Conservation (phyloP, 2,329 filamentous ascomycete genomes). For the Penicillium sp. region DNA sequence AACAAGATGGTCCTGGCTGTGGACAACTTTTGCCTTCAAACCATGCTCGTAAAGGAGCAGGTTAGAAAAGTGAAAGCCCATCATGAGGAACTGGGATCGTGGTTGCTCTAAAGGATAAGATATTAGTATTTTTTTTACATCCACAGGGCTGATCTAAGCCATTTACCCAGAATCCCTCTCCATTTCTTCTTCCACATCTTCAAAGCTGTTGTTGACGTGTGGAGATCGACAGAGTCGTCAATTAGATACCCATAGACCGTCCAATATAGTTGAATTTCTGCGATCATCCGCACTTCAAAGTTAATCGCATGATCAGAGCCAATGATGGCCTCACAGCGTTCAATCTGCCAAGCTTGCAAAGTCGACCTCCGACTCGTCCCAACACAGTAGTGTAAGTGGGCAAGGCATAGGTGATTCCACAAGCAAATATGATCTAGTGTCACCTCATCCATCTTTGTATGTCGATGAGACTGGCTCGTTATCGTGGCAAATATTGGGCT, state of each 20-base stretch:
- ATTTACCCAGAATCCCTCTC: slow-evolving; percentile 47
- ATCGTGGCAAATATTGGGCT: slow-evolving; percentile 43
- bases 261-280: slow-evolving; percentile 55
- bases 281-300: slow-evolving; percentile 55
- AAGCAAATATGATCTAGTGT: slow-evolving; percentile 44
- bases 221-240: slow-evolving; percentile 38
- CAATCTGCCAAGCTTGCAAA: slow-evolving; percentile 46
- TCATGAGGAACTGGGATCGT: slow-evolving; percentile 53
- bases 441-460: slow-evolving; percentile 22
- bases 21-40: slow-evolving; percentile 44
- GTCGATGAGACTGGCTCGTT: slow-evolving; percentile 17
- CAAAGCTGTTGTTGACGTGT: slow-evolving; percentile 43
- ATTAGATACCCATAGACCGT: slow-evolving; percentile 51
- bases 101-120: slow-evolving; percentile 44
- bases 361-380: slow-evolving; percentile 50
- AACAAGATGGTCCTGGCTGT: slow-evolving; percentile 44
- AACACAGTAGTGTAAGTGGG: slow-evolving; percentile 55
- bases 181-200: slow-evolving; percentile 50
- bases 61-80: slow-evolving; percentile 56
- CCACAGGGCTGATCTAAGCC: too few relatives aligned
- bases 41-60: slow-evolving; percentile 49
- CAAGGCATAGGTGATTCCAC: slow-evolving; percentile 55
- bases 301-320: slow-evolving; percentile 49
- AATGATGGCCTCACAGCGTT: slow-evolving; percentile 46
- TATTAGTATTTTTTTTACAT: neutral